Evolutionary conservation across 345 rosid genomes (phyloP).

Genomic region (Durio zibethinus): DNA sequence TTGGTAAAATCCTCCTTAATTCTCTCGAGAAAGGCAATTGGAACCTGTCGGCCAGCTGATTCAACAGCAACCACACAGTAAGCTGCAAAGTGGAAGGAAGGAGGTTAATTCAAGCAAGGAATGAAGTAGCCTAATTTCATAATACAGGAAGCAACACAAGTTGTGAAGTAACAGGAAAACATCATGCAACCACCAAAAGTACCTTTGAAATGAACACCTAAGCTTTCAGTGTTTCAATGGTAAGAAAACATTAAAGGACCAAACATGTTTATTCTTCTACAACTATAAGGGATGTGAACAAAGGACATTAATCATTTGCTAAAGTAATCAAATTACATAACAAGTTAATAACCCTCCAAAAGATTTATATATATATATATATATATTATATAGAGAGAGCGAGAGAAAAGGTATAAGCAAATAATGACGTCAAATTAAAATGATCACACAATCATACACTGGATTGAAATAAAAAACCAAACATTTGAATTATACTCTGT

Average conservation of each 20-base stretch:
- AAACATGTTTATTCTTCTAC: background rate
- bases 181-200: background rate
- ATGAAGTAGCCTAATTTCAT: background rate
- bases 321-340: background rate
- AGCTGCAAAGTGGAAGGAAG: slow-evolving; percentile 27
- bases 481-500: background rate
- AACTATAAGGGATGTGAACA: background rate
- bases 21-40: slow-evolving; percentile 47
- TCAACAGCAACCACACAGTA: slow-evolving; percentile 51
- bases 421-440: background rate
- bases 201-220: background rate
- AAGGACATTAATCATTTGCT: background rate
- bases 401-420: background rate
- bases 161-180: background rate
- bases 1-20: slow-evolving; percentile 42
- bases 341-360: background rate
- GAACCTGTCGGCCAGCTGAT: slow-evolving; percentile 45
- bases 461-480: background rate
- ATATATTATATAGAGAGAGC: background rate
- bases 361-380: background rate
- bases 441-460: background rate
- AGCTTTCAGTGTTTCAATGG: background rate
- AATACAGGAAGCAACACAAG: background rate
- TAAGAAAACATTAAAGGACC: background rate
- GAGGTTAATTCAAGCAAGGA: background rate